These are phyloP conservation scores for Paratinospora sagittata DNA, from an alignment of 164 flowering plant genomes.

Conservation along the genomic window DNA sequence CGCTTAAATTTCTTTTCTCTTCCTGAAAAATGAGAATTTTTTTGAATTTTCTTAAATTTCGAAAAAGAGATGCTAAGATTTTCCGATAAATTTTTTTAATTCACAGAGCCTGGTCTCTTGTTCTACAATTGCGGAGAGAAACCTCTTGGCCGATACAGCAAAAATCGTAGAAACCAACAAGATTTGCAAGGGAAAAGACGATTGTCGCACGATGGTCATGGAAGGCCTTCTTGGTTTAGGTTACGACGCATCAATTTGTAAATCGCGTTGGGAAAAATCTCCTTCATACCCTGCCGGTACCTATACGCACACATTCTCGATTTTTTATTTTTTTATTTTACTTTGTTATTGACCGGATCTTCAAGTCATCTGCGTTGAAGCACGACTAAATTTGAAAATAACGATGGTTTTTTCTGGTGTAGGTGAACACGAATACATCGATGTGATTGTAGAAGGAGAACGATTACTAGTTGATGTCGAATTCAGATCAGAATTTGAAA, in stretches of 20 bases:
- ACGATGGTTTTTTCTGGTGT: background rate
- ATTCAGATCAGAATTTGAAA: slow-evolving; percentile 85
- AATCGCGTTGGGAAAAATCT: slow-evolving; percentile 75
- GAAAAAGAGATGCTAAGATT: too few species aligned
- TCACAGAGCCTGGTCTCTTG: slow-evolving; percentile 29
- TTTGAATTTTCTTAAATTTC: too few species aligned
- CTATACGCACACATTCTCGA: too few species aligned
- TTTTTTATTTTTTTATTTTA: too few species aligned
- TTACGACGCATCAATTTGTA: slow-evolving; percentile 70
- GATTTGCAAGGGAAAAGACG: slow-evolving; percentile 41
- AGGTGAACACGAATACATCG: slow-evolving; percentile 90
- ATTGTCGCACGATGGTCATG: slow-evolving; percentile 38
- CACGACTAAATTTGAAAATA: background rate
- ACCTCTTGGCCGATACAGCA: slow-evolving; percentile 32
- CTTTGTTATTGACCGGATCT: too few species aligned
- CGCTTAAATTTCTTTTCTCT: too few species aligned
- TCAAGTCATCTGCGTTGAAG: too few species aligned
- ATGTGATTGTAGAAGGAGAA: slow-evolving; percentile 57
- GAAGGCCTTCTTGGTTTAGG: slow-evolving; percentile 50
- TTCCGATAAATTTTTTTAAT: too few species aligned
- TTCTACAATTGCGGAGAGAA: slow-evolving; percentile 24
- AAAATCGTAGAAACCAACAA: slow-evolving; percentile 47
- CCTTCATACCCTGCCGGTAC: slow-evolving; percentile 70
- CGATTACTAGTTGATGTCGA: slow-evolving; percentile 75
- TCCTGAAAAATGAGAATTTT: too few species aligned